phyloP scores from a whole-genome alignment of 108 stramenopile species.

The Hondaea fermentalgiana region DNA sequence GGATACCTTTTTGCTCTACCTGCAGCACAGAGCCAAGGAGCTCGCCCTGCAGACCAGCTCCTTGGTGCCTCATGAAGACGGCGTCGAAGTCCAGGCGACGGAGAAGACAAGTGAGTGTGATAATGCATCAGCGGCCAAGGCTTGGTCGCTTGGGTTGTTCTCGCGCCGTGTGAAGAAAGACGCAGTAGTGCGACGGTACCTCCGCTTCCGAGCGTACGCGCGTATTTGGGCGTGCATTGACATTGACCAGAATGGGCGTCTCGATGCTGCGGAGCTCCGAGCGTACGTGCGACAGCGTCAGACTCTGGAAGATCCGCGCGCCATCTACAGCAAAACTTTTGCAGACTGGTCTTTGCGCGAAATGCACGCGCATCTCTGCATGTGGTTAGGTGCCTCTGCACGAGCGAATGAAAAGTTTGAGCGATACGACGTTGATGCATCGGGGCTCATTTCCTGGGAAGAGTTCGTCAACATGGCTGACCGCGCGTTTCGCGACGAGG shows the following conservation, averaged over 20 bases:
- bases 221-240: neutral
- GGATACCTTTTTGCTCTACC: neutral
- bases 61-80: neutral
- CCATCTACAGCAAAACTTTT: neutral
- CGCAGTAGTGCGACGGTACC: neutral
- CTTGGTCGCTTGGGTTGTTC: neutral
- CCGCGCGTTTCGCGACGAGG: neutral
- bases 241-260: neutral
- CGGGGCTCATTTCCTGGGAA: neutral
- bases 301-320: neutral
- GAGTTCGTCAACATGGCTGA: neutral
- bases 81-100: neutral
- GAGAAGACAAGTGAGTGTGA: neutral
- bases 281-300: slow-evolving; percentile 1
- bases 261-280: slow-evolving; percentile 9
- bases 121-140: neutral
- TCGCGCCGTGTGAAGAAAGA: neutral
- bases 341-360: slow-evolving; percentile 1
- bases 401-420: neutral
- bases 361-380: neutral
- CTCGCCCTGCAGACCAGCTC: neutral
- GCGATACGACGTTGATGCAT: neutral
- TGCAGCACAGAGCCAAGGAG: neutral
- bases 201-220: neutral
- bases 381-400: neutral